Evolutionary conservation across 2,329 filamentous ascomycete genomes (phyloP), one percentile per base, ranked within the genome.

Genomic region (Cyclaneusma minus): DNA sequence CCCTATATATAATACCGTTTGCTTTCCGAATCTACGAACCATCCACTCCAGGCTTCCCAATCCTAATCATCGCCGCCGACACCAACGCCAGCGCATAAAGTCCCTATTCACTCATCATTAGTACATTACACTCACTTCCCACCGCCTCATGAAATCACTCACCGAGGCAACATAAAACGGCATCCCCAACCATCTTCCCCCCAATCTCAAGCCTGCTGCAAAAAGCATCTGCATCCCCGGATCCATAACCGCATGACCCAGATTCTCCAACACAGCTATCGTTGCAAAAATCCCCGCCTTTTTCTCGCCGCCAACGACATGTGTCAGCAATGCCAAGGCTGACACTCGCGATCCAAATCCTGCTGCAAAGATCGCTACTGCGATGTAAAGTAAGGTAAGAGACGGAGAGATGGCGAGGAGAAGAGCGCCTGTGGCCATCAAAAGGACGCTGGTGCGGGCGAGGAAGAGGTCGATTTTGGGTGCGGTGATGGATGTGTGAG

Each of bases 101-200:
- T n/a, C n/a, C n/a, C n/a, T n/a, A n/a, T n/a, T n/a, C n/a, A n/a
- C n/a, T n/a, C n/a, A n/a, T n/a, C n/a, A n/a, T n/a, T n/a, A n/a
- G n/a, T n/a, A n/a, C n/a, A n/a, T n/a, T n/a, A n/a, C n/a, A n/a
- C n/a, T n/a, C n/a, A n/a, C n/a, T n/a, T n/a, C n/a, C n/a, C n/a
- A n/a, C n/a, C n/a, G n/a, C n/a, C n/a, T n/a, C n/a, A n/a, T n/a
- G n/a, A n/a, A n/a, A n/a, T n/a, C n/a, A 40, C 44, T 37, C 23
- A 47, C 44, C 27, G 43, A 31, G 21, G 30, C 42, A 17, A 46
- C 35, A 25, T 45, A 47, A 22, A 47, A 47, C 4, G 43, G 41
- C 14, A 40, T 24, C 3, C 37, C 40, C 11, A 35, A 33, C 44
- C 43, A 47, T 16, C 39, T 32, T 6, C 33, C 13, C 4, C 35